Base-by-base conservation (phyloP, 495 filamentous ascomycete species). In the Podospora australis region DNA sequence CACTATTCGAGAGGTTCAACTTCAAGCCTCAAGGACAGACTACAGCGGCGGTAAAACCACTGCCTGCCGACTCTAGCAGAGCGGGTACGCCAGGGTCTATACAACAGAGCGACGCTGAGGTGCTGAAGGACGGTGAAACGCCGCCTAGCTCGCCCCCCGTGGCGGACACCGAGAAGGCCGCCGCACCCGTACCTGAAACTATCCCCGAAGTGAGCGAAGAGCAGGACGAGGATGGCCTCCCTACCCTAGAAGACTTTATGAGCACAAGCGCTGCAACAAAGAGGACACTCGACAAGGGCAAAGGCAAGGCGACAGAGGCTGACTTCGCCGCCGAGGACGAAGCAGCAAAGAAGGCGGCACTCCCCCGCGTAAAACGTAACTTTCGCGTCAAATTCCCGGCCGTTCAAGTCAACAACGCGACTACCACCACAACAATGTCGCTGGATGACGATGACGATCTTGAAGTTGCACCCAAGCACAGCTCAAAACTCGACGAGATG, bases 1-100 rank as follows among this genome's bases (percentile, higher is more conserved):
- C 85, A 40, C 72, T 98, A 17, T 87, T 99, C 60, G 83, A 87
- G 29, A 76, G 78, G 23, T 95, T 96, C 69, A 87, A 88, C 60
- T 90, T 84, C 56, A 77, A 64, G 48, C 60, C 56, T 8, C 59
- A 59, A 22, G 65, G 60, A 6, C n/a, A n/a, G n/a, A n/a, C n/a
- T n/a, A n/a, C n/a, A n/a, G 45, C 71, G 49, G 67, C 77, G 25
- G 30, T 52, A 6, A 22, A 41, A 7, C 28, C 46, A 14, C 48
- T 45, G 9, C 40, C 40, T 14, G n/a, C 41, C 9, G 78, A 65
- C 52, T 68, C 70, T 11, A 73, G 67, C 43, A 60, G 61, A 14
- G 62, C 65, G 20, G 68, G 57, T 11, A 64, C 61, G 24, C 70
- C 74, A 16, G 52, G 58, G 28, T 70, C 70, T 0, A 47, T 17